Base-by-base conservation (phyloP, 2,329 filamentous ascomycete genomes). In the Apiospora arundinis region DNA sequence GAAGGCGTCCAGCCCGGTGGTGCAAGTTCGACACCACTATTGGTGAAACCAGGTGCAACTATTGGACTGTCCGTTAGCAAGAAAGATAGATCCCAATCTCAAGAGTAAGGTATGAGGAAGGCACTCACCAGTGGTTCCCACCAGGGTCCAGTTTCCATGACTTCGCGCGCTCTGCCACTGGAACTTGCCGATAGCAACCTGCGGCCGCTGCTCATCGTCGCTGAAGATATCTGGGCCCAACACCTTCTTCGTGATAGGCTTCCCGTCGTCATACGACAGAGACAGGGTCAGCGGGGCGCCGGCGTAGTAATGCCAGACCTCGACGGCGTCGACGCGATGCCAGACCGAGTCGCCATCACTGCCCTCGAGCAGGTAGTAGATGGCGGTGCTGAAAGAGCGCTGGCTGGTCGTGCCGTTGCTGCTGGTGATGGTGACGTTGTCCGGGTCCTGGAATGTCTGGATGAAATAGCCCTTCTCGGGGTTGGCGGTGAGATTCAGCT, bases 271-370 rank as follows among this genome's bases (percentile, higher is more conserved):
- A 25, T 71, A 76, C 1, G 85, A 85, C 0, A 87, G 77, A 2
- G 81, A 84, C 12, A 88, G 76, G 14, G 77, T 81, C 67, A 89
- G 75, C 0, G 86, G 86, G 8, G 86, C 85, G 6, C 87, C 87
- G 11, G 85, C 86, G 68, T 89, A 88, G 77, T 84, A 85, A 74
- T 89, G 87, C 87, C 87, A 88, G 11, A 87, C 78, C 75, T 89
- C 86, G 56, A 77, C 83, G 3, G 84, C 83, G 71, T 88, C 85
- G 52, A 87, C 82, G 65, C 84, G 83, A 75, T 89, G 87, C 87
- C 86, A 89, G 70, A 82, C 74, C 1, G 86, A 88, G 21, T 79
- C 73, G 0, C 83, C 83, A 0, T 70, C 78, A 2, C 77, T 71
- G 46, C 85, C 84, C 70, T 88, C 78, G 25, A 79, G 76, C 25